Percentiles rank a stretch among this genome's conserved stretches.
phyloP scores from a whole-genome alignment of 2,329 filamentous ascomycete species.

The Colletotrichum sp. region DNA sequence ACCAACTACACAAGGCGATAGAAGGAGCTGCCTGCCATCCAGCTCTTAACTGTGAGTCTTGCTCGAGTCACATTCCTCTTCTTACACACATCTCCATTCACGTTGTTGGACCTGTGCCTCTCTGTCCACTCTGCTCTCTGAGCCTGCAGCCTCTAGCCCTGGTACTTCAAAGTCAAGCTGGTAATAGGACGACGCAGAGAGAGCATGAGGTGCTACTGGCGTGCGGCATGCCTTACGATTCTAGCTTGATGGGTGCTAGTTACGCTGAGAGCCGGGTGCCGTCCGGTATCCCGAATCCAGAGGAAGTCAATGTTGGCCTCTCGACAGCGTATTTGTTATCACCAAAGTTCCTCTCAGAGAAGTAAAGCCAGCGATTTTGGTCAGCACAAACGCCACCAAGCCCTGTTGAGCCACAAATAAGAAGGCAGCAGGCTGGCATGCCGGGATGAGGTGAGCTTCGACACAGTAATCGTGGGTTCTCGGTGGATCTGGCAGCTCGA shows the following conservation, averaged over 20 bases:
- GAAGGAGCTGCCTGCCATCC: no score
- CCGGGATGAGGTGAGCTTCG: neutral
- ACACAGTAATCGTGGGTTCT: neutral
- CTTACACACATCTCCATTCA: neutral
- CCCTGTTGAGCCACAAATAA: accelerated
- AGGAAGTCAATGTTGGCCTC: neutral
- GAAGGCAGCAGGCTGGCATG: neutral
- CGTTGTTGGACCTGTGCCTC: neutral
- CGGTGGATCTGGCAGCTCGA: neutral
- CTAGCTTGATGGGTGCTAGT: neutral
- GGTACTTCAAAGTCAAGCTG: neutral
- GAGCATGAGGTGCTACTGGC: neutral
- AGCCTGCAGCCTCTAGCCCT: neutral
- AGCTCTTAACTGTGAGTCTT: neutral
- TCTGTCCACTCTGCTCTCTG: neutral
- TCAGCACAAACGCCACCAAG: neutral
- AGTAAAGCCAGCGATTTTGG: neutral
- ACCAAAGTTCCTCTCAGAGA: neutral
- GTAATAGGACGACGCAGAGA: neutral
- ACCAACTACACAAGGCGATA: accelerated
- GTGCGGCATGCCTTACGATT: neutral
- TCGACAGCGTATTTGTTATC: neutral
- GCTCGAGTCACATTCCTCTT: accelerated
- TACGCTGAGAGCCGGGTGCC: neutral
- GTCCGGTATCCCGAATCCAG: neutral